phyloP scores from a whole-genome alignment of 163 green algal species.

The Volvox carteri region DNA sequence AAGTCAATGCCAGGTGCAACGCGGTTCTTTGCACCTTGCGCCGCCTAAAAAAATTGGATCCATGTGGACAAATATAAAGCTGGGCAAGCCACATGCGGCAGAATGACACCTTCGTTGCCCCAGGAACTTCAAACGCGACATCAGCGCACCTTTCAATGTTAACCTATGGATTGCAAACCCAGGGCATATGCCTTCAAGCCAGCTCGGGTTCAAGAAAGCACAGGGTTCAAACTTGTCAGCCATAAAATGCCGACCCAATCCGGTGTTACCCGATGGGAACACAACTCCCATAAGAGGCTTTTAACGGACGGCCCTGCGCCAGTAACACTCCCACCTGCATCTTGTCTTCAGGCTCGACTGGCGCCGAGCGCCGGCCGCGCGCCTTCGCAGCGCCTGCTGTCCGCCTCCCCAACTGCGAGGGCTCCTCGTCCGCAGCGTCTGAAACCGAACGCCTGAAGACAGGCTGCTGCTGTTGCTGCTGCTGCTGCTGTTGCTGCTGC shows the following conservation, averaged over 20 bases:
- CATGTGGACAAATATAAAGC: not conserved
- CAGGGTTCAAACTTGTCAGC: not conserved
- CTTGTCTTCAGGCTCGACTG: constrained; percentile 8
- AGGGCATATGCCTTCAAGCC: not conserved
- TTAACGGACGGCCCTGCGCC: not conserved
- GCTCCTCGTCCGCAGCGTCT: not conserved
- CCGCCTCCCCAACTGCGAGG: not conserved
- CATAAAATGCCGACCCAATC: not conserved
- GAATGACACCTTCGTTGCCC: not conserved
- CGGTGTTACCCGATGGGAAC: too few relatives aligned
- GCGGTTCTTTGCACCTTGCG: too few relatives aligned
- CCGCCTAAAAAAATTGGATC: not conserved
- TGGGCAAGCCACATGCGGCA: not conserved
- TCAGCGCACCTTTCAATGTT: not conserved
- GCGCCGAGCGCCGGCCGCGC: not conserved
- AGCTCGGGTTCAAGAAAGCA: not conserved
- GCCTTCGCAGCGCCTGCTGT: not conserved
- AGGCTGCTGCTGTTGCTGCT: too few relatives aligned
- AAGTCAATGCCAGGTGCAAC: too few relatives aligned
- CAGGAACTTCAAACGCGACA: not conserved
- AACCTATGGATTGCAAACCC: not conserved
- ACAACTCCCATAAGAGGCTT: too few relatives aligned
- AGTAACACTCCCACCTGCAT: not conserved
- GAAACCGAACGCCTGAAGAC: not conserved
- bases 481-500: too few relatives aligned